Percentiles rank a stretch among this genome's conserved stretches.
Evolutionary conservation across 2,329 filamentous ascomycete species (phyloP).

Genomic region (Coleophoma cylindrospora): DNA sequence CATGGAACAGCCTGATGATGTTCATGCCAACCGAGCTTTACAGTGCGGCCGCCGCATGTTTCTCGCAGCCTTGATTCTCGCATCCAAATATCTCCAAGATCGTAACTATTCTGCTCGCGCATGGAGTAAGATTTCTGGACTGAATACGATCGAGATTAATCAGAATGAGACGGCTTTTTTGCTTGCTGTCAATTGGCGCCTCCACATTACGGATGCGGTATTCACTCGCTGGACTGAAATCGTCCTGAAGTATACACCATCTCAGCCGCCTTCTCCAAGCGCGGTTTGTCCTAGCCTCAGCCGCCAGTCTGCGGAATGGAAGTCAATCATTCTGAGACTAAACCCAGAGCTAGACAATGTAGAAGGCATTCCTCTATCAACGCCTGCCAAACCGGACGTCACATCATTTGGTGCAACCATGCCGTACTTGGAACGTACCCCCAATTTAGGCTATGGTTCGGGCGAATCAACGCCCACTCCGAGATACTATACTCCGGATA

Average conservation of each 20-base stretch:
- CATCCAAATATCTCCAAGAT: slow-evolving; percentile 97
- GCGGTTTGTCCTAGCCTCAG: slow-evolving; percentile 15
- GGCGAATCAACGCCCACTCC: slow-evolving; percentile 35
- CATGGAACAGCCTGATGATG: slow-evolving; percentile 75
- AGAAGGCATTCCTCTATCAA: slow-evolving; percentile 40
- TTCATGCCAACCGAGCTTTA: slow-evolving; percentile 69
- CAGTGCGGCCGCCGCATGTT: slow-evolving; percentile 98
- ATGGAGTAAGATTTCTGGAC: slow-evolving; percentile 99
- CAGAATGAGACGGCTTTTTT: slow-evolving; percentile 94
- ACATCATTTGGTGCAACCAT: slow-evolving; percentile 15
- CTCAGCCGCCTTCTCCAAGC: slow-evolving; percentile 50
- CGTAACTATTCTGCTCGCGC: slow-evolving; percentile 95
- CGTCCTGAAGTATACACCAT: slow-evolving; percentile 71
- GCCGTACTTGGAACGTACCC: slow-evolving; percentile 33
- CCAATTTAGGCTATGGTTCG: slow-evolving; percentile 30
- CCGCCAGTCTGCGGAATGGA: slow-evolving; percentile 42
- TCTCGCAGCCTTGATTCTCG: slow-evolving; percentile 86
- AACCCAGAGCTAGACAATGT: slow-evolving; percentile 55
- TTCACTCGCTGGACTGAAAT: slow-evolving; percentile 95
- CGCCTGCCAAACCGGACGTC: slow-evolving; percentile 13
- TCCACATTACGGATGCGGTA: slow-evolving; percentile 84
- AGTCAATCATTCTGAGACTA: slow-evolving; percentile 50
- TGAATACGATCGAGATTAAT: slow-evolving; percentile 91
- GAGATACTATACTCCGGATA: slow-evolving; percentile 35
- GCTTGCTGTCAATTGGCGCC: slow-evolving; percentile 83